A percentile compares a stretch with the other conserved stretches of the same genome.
phyloP scores from a whole-genome alignment of 2,329 filamentous ascomycete genomes.

The Coleophoma crateriformis region DNA sequence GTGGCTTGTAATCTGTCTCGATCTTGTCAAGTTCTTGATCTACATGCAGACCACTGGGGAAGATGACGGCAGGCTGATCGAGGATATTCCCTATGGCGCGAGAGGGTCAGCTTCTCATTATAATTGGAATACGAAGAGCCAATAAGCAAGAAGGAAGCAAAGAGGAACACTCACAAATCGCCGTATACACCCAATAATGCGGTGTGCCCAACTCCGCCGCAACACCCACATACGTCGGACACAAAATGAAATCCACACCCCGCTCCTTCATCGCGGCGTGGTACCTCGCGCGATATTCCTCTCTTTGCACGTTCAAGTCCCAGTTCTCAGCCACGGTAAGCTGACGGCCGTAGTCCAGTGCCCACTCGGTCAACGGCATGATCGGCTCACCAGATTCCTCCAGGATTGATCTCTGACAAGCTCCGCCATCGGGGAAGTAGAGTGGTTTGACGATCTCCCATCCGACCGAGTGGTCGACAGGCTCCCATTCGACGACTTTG shows the following conservation, averaged over 20 bases:
- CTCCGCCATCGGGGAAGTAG: constrained; percentile 5
- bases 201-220: constrained; percentile 18
- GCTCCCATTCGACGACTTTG: constrained; percentile 43
- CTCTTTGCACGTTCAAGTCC: constrained; percentile 9
- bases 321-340: constrained; percentile 7
- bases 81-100: constrained; percentile 8
- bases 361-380: constrained; percentile 6
- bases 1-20: constrained; percentile 5
- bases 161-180: constrained; percentile 4
- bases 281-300: constrained; percentile 7
- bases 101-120: not conserved
- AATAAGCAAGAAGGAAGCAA: not conserved
- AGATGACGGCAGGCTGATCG: constrained; percentile 11
- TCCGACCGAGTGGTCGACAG: constrained; percentile 29
- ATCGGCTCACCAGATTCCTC: constrained; percentile 9
- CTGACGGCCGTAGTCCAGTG: not conserved
- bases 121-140: not conserved
- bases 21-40: constrained; percentile 5
- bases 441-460: not conserved
- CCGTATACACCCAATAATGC: constrained; percentile 44
- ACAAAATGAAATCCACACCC: constrained; percentile 37
- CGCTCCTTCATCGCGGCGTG: constrained; percentile 8
- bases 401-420: constrained; percentile 1
- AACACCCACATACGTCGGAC: constrained; percentile 30
- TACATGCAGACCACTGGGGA: constrained; percentile 8